A percentile compares a stretch with the other conserved stretches of the same genome.
Evolutionary conservation across 2,329 filamentous ascomycete genomes (phyloP).

Genomic region (Microcera coccophila): DNA sequence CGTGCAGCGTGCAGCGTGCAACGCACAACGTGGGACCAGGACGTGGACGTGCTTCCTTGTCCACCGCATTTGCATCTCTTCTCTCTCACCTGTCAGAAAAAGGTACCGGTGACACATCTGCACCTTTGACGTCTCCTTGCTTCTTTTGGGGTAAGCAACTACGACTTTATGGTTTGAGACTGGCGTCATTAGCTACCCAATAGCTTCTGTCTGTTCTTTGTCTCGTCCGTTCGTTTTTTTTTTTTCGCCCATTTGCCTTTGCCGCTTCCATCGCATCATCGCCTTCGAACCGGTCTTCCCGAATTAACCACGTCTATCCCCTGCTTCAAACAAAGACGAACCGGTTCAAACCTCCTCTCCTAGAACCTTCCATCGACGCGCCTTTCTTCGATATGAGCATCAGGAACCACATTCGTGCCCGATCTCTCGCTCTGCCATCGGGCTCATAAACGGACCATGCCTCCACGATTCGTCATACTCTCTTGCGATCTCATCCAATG

Average conservation of each 20-base stretch:
- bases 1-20: neutral
- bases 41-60: neutral
- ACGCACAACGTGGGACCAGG: no score
- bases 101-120: neutral
- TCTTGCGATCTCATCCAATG: constrained; percentile 16
- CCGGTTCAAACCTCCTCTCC: neutral
- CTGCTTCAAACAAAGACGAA: neutral
- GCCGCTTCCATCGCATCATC: neutral
- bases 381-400: constrained; percentile 27
- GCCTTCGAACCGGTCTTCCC: neutral
- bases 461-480: constrained; percentile 18
- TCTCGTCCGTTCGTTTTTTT: neutral
- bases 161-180: constrained; percentile 8
- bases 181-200: constrained; percentile 4
- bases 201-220: neutral
- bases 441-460: constrained; percentile 29
- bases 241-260: neutral
- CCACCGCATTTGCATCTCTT: neutral
- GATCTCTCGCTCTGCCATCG: constrained; percentile 23
- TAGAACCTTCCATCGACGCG: neutral
- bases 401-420: constrained; percentile 19
- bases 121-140: neutral
- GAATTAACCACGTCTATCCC: neutral
- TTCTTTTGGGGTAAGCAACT: constrained; percentile 11
- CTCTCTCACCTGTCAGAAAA: neutral